Evolutionary conservation across 768 basidiomycete genomes (phyloP), one percentile per base, ranked within the genome.

Genomic region (Xerocomellus amylosporus): DNA sequence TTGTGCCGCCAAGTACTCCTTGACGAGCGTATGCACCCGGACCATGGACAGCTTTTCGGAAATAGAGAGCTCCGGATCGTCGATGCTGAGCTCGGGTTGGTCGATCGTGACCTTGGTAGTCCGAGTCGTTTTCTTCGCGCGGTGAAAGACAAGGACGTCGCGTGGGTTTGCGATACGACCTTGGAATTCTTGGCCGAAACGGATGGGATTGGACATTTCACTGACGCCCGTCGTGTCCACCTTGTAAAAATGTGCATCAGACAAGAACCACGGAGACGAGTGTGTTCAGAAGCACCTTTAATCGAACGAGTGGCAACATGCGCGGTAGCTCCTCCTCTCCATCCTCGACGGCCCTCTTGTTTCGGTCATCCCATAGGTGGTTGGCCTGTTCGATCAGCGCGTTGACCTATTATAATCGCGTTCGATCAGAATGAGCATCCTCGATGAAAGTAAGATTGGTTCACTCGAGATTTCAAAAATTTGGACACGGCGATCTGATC

Each of bases 171-270:
- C 97, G 34, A 98, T 81, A 20, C 81, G 81, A 1, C 91, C 92
- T 60, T 86, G 82, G 70, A 98, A 98, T 68, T 96, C 91, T 68
- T 96, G 94, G 1, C 97, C 96, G 68, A 99, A 97, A 10, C 97
- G 88, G 48, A 96, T 88, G 22, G 96, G 95, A 69, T 99, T 99
- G 50, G 90, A 93, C 74, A 93, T 93, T 63, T 92, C 90, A 53
- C 84, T 85, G 8, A 93, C 89, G 40, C 88, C 90, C 0, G 95
- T 91, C 0, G 93, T 95, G 67, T 96, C 93, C 17, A 96, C 93
- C 88, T 87, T 34, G 26, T 26, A 49, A 49, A 28, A 24, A n/a
- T 20, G 38, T 31, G 12, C 12, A 36, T 59, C 9, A 37, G 36
- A 30, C 15, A 28, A 37, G 0, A 14, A 8, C 13, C 24, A 15